Percentiles rank a stretch among this genome's conserved stretches.
Evolutionary conservation across 768 basidiomycete genomes (phyloP).

Genomic region (Chalciporus sphaerocephalus): DNA sequence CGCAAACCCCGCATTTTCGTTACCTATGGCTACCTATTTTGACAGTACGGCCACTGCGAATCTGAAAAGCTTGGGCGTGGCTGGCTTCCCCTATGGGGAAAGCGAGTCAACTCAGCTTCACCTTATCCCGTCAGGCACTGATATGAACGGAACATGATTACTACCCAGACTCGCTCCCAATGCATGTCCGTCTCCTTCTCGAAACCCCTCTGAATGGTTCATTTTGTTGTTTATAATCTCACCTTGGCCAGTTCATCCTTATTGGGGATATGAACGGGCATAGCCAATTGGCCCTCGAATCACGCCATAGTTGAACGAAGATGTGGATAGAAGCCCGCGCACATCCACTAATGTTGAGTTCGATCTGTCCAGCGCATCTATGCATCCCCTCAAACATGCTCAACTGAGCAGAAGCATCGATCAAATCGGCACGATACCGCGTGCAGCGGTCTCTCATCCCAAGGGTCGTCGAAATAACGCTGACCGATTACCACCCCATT

Average conservation of each 20-base stretch:
- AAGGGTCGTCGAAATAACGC: not conserved
- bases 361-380: not conserved
- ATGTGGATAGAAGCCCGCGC: no score
- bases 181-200: constrained; percentile 22
- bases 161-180: constrained; percentile 22
- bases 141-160: constrained; percentile 24
- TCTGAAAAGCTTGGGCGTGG: constrained; percentile 24
- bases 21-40: constrained; percentile 18
- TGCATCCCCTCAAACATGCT: not conserved
- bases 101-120: constrained; percentile 15
- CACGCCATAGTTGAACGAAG: not conserved
- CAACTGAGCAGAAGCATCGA: not conserved
- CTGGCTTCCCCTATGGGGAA: constrained; percentile 15
- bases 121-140: constrained; percentile 30
- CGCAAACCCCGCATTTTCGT: constrained; percentile 5
- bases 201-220: constrained; percentile 8
- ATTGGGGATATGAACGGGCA: constrained; percentile 18
- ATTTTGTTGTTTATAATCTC: constrained; percentile 21
- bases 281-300: constrained; percentile 8
- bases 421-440: not conserved
- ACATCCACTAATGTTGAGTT: no score
- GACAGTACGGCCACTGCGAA: constrained; percentile 13
- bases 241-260: constrained; percentile 24
- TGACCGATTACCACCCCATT: no score
- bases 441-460: not conserved